Percentiles rank a stretch among this genome's conserved stretches.
phyloP scores from a whole-genome alignment of 768 basidiomycete genomes.

The Trametes sanguinea region DNA sequence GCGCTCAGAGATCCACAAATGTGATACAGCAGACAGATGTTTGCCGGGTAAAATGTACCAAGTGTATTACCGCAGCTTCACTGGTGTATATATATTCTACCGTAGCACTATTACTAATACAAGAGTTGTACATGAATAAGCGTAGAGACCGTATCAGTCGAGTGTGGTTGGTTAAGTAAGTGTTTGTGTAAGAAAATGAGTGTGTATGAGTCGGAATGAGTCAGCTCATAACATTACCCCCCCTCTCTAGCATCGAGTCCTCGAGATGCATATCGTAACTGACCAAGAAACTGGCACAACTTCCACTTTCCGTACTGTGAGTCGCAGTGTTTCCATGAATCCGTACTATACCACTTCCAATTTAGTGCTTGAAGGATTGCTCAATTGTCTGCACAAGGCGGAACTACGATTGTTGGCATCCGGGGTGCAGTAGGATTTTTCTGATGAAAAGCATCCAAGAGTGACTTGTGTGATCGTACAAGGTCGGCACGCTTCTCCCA shows the following conservation, averaged over 20 bases:
- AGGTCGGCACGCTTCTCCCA: slow-evolving; percentile 23
- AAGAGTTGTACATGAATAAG: too few species aligned
- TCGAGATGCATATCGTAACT: background rate
- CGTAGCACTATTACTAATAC: too few species aligned
- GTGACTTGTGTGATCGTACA: background rate
- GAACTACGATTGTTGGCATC: slow-evolving; percentile 6
- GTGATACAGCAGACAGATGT: too few species aligned
- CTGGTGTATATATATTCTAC: too few species aligned
- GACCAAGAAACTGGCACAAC: background rate
- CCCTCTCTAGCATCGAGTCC: slow-evolving; percentile 7
- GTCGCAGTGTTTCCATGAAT: background rate
- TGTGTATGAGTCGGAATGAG: background rate
- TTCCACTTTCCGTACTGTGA: background rate
- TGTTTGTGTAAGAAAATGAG: too few species aligned
- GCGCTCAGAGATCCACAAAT: too few species aligned
- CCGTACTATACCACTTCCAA: background rate
- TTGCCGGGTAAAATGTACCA: too few species aligned
- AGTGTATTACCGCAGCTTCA: too few species aligned
- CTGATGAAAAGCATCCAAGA: slow-evolving; percentile 13
- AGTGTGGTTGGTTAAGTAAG: too few species aligned
- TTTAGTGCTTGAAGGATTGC: background rate
- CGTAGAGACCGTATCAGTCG: too few species aligned
- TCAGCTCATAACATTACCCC: slow-evolving; percentile 7
- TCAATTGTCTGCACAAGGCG: background rate
- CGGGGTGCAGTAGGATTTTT: slow-evolving; percentile 14